Percentiles rank a stretch among this genome's conserved stretches.
These are phyloP conservation scores for Emericellopsis cladophorae DNA, from an alignment of 2,329 filamentous ascomycete species.

Conservation along the genomic window DNA sequence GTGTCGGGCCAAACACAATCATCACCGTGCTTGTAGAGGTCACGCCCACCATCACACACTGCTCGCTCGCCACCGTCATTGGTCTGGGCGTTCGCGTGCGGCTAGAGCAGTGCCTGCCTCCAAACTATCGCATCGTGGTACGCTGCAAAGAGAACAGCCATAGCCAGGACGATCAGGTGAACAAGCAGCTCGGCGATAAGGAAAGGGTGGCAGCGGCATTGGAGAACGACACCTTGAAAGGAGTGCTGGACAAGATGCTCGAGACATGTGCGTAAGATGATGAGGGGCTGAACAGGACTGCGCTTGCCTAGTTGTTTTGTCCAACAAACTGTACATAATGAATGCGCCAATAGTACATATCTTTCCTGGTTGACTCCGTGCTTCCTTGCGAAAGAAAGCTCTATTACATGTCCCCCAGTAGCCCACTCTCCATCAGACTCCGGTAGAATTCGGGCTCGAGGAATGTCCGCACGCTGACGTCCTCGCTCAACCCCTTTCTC, in stretches of 20 bases:
- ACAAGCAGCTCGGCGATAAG: constrained; percentile 94
- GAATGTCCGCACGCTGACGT: constrained; percentile 92
- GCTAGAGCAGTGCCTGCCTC: constrained; percentile 79
- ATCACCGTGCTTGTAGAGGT: constrained; percentile 75
- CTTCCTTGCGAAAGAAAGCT: no score
- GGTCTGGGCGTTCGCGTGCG: constrained; percentile 85
- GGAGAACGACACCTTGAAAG: constrained; percentile 84
- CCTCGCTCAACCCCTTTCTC: constrained; percentile 88
- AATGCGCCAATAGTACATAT: neutral
- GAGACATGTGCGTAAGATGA: constrained; percentile 51
- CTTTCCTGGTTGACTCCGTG: neutral
- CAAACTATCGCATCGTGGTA: constrained; percentile 85
- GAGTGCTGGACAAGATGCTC: constrained; percentile 86
- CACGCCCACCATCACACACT: constrained; percentile 94
- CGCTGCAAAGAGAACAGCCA: constrained; percentile 95
- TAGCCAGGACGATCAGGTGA: constrained; percentile 86
- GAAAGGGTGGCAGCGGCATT: constrained; percentile 89
- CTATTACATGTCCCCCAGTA: constrained; percentile 45
- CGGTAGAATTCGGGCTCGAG: constrained; percentile 89
- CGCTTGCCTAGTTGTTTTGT: no score
- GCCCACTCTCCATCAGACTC: constrained; percentile 76
- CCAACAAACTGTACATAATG: neutral
- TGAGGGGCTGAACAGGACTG: no score
- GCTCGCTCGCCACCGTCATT: constrained; percentile 91
- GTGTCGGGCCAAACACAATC: constrained; percentile 36